Conservation (phyloP, 768 basidiomycete species). For the Clitopilus passeckerianus region DNA sequence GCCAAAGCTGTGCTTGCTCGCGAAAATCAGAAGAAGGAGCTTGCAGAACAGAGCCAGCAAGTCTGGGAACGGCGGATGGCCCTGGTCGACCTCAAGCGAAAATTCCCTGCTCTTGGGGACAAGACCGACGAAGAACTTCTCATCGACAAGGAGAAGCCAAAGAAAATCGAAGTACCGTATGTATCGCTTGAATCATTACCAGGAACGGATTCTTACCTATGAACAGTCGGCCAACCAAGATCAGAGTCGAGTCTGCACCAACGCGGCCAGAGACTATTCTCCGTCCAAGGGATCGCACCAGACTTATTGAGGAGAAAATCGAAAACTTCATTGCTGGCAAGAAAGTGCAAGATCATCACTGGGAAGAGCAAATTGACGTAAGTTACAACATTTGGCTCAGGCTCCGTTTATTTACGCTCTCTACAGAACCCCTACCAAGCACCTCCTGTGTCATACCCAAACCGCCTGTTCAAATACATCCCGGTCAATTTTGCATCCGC, state of each 20-base stretch:
- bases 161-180: constrained; percentile 46
- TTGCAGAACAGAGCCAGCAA: constrained; percentile 47
- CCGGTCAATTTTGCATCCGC: constrained; percentile 32
- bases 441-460: constrained; percentile 48
- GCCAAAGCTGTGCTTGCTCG: constrained; percentile 65
- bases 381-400: constrained; percentile 12
- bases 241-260: constrained; percentile 40
- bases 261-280: constrained; percentile 46
- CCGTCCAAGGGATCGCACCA: constrained; percentile 62
- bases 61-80: constrained; percentile 79
- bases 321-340: constrained; percentile 57
- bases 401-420: neutral
- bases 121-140: constrained; percentile 71
- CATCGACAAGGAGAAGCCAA: constrained; percentile 67
- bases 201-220: constrained; percentile 6
- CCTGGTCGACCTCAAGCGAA: constrained; percentile 76
- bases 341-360: constrained; percentile 72
- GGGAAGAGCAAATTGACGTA: constrained; percentile 88
- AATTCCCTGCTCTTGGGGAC: constrained; percentile 53
- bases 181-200: constrained; percentile 2
- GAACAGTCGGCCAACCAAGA: constrained; percentile 45
- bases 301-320: constrained; percentile 54
- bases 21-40: constrained; percentile 72
- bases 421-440: constrained; percentile 69
- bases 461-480: constrained; percentile 64